phyloP scores from a whole-genome alignment of 306 rosid genomes.

The Quercus robur region DNA sequence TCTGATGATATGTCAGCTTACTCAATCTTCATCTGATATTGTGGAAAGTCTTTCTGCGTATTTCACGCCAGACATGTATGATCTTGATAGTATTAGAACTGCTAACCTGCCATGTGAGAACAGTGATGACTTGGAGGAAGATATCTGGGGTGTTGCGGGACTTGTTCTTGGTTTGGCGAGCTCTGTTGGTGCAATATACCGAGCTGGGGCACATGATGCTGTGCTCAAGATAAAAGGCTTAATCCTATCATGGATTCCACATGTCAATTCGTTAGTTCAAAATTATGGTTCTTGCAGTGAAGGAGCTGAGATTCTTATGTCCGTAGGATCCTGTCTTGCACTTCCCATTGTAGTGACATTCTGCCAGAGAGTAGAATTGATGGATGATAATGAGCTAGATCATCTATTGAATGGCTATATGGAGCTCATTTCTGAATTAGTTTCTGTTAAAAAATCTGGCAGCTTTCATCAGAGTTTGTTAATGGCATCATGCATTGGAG shows the following conservation, averaged over 20 bases:
- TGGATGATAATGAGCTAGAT: conserved; percentile 57
- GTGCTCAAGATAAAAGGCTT: conserved; percentile 69
- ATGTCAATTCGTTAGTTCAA: conserved; percentile 35
- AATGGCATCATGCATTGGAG: conserved; percentile 91
- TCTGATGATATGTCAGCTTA: conserved; percentile 44
- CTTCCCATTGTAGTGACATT: conserved; percentile 69
- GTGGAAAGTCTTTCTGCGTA: conserved; percentile 54
- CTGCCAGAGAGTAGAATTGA: conserved; percentile 80
- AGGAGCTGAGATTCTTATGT: conserved; percentile 47
- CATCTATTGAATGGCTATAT: conserved; percentile 52
- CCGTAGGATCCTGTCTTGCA: conserved; percentile 89
- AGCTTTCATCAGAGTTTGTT: conserved; percentile 61
- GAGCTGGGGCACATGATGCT: conserved; percentile 63
- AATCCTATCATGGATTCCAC: conserved; percentile 79
- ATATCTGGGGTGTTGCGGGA: conserved; percentile 96
- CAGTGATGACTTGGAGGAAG: conserved; percentile 62
- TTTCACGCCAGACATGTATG: conserved; percentile 42
- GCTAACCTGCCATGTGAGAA: conserved; percentile 39
- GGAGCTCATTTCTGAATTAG: conserved; percentile 67
- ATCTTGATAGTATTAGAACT: conserved; percentile 25
- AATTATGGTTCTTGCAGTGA: conserved; percentile 27
- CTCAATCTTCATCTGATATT: conserved; percentile 51
- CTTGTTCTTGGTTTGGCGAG: conserved; percentile 86
- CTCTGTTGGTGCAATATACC: conserved; percentile 64
- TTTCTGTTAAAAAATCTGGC: conserved; percentile 53